Conservation (phyloP, 257 asterid species). For the Capsicum chinense region DNA sequence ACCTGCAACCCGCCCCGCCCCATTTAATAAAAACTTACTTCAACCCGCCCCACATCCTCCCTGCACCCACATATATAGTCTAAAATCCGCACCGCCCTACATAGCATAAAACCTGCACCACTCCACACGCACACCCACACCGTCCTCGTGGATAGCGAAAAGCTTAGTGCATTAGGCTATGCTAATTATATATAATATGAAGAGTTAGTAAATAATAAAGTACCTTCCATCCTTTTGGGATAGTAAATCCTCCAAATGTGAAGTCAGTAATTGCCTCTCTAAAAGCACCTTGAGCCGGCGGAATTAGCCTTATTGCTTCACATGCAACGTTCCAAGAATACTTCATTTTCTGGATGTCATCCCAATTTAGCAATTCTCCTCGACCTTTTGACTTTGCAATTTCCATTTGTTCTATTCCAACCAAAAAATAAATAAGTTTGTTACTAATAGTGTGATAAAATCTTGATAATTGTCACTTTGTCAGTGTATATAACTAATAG, state of each 20-base stretch:
- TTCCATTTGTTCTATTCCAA: conserved; percentile 6
- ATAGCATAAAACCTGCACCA: too few species aligned
- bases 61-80: too few species aligned
- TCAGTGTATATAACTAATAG: too few species aligned
- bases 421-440: neutral
- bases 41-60: too few species aligned
- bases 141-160: too few species aligned
- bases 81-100: too few species aligned
- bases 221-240: conserved; percentile 49
- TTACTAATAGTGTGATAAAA: too few species aligned
- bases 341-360: conserved; percentile 48
- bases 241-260: conserved; percentile 38
- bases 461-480: too few species aligned
- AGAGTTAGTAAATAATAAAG: neutral
- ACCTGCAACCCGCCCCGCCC: too few species aligned
- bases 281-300: conserved; percentile 42
- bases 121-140: too few species aligned
- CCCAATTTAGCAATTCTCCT: conserved; percentile 42
- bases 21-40: too few species aligned
- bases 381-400: conserved; percentile 22
- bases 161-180: too few species aligned
- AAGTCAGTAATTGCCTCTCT: conserved; percentile 38
- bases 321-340: conserved; percentile 41
- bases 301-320: conserved; percentile 35
- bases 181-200: neutral